Evolutionary conservation across 2,329 filamentous ascomycete species (phyloP).

Genomic region (Aureobasidium sp.): DNA sequence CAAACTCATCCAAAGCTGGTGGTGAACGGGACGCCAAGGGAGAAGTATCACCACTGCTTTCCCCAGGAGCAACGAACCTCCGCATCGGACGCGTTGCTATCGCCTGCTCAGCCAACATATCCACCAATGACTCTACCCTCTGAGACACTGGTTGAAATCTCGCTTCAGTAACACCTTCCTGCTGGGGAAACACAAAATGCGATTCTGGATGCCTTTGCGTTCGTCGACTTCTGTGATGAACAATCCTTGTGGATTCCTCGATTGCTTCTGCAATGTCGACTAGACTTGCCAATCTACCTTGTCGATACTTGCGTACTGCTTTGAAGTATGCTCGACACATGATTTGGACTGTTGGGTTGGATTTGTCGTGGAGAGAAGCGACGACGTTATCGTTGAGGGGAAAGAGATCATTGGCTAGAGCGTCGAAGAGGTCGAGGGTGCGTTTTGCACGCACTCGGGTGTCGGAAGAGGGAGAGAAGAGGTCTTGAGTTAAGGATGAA

Average conservation of each 20-base stretch:
- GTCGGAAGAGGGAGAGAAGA: slow-evolving; percentile 30
- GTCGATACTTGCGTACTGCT: not conserved
- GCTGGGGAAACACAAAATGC: not conserved
- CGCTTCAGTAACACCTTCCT: not conserved
- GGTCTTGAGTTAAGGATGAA: slow-evolving; percentile 21
- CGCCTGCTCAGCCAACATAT: not conserved
- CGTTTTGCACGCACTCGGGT: slow-evolving; percentile 19
- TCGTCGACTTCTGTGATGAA: not conserved
- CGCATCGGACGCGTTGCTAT: not conserved
- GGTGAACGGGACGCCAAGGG: slow-evolving; percentile 23
- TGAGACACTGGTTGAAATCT: not conserved
- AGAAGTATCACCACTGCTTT: not conserved
- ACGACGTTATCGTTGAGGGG: not conserved
- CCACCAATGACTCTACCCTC: not conserved
- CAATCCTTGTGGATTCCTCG: not conserved
- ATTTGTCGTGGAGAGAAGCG: not conserved
- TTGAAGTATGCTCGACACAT: not conserved
- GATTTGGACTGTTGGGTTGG: not conserved
- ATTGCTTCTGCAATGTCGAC: not conserved
- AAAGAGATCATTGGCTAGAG: slow-evolving; percentile 9
- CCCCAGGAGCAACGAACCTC: not conserved
- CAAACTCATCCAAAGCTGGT: slow-evolving; percentile 19
- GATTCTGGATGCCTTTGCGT: not conserved
- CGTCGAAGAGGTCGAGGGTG: slow-evolving; percentile 18
- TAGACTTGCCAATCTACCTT: not conserved